phyloP scores from a whole-genome alignment of 2,329 filamentous ascomycete species.

The Chrysosporium keratinophilum region DNA sequence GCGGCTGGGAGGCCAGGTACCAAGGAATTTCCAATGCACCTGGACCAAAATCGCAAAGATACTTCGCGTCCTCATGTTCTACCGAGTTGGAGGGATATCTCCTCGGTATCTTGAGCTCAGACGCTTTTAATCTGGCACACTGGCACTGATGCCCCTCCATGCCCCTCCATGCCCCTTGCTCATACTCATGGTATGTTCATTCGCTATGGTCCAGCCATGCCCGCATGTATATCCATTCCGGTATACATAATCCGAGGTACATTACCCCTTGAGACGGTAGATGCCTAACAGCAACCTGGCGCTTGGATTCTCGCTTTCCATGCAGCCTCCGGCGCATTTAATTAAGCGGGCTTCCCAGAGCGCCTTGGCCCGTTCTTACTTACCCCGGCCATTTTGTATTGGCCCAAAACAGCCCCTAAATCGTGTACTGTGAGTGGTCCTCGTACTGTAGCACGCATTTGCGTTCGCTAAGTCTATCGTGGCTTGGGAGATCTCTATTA shows the following conservation, averaged over 20 bases:
- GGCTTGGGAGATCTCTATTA: background rate
- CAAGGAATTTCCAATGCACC: background rate
- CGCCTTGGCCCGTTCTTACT: background rate
- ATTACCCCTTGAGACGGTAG: background rate
- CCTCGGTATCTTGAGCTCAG: background rate
- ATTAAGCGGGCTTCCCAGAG: background rate
- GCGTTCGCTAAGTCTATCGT: background rate
- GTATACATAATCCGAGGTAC: background rate
- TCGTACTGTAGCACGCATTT: background rate
- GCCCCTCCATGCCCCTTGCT: constrained; percentile 3
- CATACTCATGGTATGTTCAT: background rate
- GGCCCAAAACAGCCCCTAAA: background rate
- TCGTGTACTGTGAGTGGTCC: background rate
- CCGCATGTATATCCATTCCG: background rate
- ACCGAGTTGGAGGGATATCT: background rate
- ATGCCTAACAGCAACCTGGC: background rate
- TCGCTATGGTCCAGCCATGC: background rate
- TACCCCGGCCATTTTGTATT: constrained; percentile 1
- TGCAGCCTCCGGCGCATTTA: background rate
- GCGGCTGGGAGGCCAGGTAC: background rate
- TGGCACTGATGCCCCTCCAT: background rate
- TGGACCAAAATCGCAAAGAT: background rate
- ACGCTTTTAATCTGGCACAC: background rate
- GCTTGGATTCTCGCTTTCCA: background rate
- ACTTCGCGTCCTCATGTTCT: background rate